Conservation (phyloP, 306 rosid genomes). For the Sophora flavescens region DNA sequence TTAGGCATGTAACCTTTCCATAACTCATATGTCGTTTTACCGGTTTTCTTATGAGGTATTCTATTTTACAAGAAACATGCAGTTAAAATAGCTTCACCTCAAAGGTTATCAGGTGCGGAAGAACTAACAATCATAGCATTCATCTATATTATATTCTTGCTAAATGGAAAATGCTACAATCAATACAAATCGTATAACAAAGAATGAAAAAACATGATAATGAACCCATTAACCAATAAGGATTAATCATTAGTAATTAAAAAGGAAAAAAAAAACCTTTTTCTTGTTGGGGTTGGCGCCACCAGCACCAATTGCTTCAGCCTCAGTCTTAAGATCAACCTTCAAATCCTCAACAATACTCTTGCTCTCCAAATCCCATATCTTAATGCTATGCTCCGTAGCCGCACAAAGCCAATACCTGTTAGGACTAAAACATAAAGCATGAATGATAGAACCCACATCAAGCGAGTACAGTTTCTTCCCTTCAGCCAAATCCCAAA, state of each 20-base stretch:
- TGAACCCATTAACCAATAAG: not conserved
- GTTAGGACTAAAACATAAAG: conserved; percentile 95
- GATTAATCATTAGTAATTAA: not conserved
- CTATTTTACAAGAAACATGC: too few relatives aligned
- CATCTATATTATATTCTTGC: too few relatives aligned
- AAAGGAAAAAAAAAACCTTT: conserved; percentile 57
- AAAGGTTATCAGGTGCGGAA: too few relatives aligned
- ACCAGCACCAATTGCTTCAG: conserved; percentile 60
- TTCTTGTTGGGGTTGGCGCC: conserved; percentile 65
- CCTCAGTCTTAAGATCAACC: conserved; percentile 85
- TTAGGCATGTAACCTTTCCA: too few relatives aligned
- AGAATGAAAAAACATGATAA: not conserved
- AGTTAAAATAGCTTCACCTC: too few relatives aligned
- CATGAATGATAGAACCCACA: conserved; percentile 80
- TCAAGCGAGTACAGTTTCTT: conserved; percentile 85
- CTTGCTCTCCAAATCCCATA: conserved; percentile 99
- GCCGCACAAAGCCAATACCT: conserved; percentile 99
- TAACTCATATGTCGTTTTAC: too few relatives aligned
- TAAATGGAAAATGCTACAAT: too few relatives aligned
- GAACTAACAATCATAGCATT: too few relatives aligned
- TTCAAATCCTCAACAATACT: conserved; percentile 93
- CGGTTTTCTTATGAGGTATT: too few relatives aligned
- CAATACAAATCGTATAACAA: too few relatives aligned
- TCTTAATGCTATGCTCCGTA: conserved; percentile 92
- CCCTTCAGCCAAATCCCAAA: conserved; percentile 99